phyloP scores from a whole-genome alignment of 768 basidiomycete species.

The Russula lepida region DNA sequence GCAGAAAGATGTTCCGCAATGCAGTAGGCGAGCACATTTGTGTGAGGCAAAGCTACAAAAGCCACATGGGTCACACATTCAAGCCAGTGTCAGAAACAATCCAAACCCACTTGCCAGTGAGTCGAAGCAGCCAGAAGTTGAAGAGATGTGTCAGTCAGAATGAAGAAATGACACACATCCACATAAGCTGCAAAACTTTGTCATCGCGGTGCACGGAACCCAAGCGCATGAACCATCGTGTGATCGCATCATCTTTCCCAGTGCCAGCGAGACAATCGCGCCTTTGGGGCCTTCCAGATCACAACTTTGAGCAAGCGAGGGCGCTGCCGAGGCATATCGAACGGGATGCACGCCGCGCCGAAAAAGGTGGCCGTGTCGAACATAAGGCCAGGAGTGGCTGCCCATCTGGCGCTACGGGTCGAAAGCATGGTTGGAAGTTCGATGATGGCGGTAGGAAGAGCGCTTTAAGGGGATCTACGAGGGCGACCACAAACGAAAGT shows the following conservation, averaged over 20 bases:
- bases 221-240: slow-evolving; percentile 36
- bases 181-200: slow-evolving; percentile 55
- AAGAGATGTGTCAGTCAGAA: slow-evolving; percentile 39
- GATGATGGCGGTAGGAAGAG: slow-evolving; percentile 46
- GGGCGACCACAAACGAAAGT: slow-evolving; percentile 45
- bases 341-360: slow-evolving; percentile 53
- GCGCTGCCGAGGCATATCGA: slow-evolving; percentile 55
- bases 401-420: slow-evolving; percentile 47
- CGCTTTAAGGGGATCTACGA: slow-evolving; percentile 49
- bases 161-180: slow-evolving; percentile 46
- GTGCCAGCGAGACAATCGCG: slow-evolving; percentile 44
- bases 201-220: slow-evolving; percentile 44
- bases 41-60: slow-evolving; percentile 46
- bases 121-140: slow-evolving; percentile 18
- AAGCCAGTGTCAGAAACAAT: background rate
- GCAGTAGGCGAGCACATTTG: slow-evolving; percentile 59
- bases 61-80: background rate
- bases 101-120: slow-evolving; percentile 4
- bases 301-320: slow-evolving; percentile 49
- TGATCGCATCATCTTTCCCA: slow-evolving; percentile 48
- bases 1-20: slow-evolving; percentile 50
- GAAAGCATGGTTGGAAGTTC: slow-evolving; percentile 32
- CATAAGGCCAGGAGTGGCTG: slow-evolving; percentile 55
- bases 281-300: slow-evolving; percentile 36
- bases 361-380: slow-evolving; percentile 50